Base-by-base conservation (phyloP, 1,139 yeast genomes). In the Saccharomyces pastorianus region DNA sequence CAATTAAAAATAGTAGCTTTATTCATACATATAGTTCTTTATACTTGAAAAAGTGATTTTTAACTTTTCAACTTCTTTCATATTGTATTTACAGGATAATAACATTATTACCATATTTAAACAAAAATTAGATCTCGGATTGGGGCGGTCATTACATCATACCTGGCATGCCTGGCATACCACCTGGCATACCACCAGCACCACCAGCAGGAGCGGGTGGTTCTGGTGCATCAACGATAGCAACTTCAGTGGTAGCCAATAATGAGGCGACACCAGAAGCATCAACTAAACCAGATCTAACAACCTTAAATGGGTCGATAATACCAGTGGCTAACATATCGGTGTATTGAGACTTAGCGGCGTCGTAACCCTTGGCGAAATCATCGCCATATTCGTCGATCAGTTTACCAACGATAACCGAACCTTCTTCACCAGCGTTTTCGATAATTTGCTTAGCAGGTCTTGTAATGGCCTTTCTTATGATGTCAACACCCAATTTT, bases 261-360 rank as follows among this genome's bases (percentile, higher is more conserved):
- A 93, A 81, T 29, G 98, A 90, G 53, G 99, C 99, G 63, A 93
- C 99, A 78, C 98, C 96, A 55, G 96, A 82, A 58, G 99, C 99
- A 68, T 93, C 99, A 56, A 90, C 93, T 68, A 93, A 81, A 64
- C 99, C 99, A 65, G 90, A 86, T 79, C 95, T 89, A 62, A 95
- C 99, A 68, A 95, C 99, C 83, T 93, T 95, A 83, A 93, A 90
- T 63, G 99, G 99, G 75, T 93, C 99, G 71, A 91, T 90, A 75
- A 93, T 93, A 81, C 99, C 99, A 58, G 96, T 84, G 62, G 93
- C 88, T 69, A 93, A 84, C 97, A 93, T 90, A 73, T 93, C 96
- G 61, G 95, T 88, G 80, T 82, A 93, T 76, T 88, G 89, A 66
- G 96, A 95, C 74, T 87, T 88, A 61, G 96, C 81, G 47, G 98